Evolutionary conservation across 2,329 filamentous ascomycete genomes (phyloP), one percentile per base, ranked within the genome.

Genomic region (Colletotrichum musicola): DNA sequence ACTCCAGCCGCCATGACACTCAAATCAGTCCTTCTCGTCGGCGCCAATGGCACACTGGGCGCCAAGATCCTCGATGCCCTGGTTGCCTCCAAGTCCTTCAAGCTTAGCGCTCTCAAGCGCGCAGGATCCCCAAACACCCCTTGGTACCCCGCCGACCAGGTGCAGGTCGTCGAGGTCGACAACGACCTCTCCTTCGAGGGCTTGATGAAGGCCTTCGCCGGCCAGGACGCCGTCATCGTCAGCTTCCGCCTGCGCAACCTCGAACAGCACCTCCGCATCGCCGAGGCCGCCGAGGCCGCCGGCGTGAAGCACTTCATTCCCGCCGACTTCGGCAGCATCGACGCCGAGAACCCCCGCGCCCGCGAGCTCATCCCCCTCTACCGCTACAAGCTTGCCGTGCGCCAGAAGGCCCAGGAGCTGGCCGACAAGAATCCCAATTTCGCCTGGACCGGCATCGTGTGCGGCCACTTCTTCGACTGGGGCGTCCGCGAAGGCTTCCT

Each of bases 381-480:
- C 55, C 74, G 75, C 53, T 68, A 73, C 49, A 82, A 82, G 72
- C 74, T 75, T 30, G 68, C 64, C 44, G 77, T 82, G 47, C 78
- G 78, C 4, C 72, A 72, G 56, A 72, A 71, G 27, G 71, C 80
- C 16, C 74, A 77, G 71, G 60, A 68, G 20, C 72, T 80, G 38
- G 72, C 76, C 0, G 73, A 70, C 2, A 40, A 71, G 42, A 55
- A 72, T 30, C 46, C 63, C 10, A 67, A 68, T 1, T 81, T 82
- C 64, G 71, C 73, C 2, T 82, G 77, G 77, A 81, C 80, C 6
- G 78, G 77, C 50, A 68, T 82, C 55, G 79, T 81, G 10, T 76
- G 74, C 30, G 80, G 80, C 1, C 79, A 82, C 66, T 81, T 82
- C 66, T 82, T 82, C 73, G 80, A 82, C 73, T 82, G 80, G 80